These are phyloP conservation scores for Globisporangium sylvaticum DNA, from an alignment of 352 stramenopile species.

Conservation along the genomic window DNA sequence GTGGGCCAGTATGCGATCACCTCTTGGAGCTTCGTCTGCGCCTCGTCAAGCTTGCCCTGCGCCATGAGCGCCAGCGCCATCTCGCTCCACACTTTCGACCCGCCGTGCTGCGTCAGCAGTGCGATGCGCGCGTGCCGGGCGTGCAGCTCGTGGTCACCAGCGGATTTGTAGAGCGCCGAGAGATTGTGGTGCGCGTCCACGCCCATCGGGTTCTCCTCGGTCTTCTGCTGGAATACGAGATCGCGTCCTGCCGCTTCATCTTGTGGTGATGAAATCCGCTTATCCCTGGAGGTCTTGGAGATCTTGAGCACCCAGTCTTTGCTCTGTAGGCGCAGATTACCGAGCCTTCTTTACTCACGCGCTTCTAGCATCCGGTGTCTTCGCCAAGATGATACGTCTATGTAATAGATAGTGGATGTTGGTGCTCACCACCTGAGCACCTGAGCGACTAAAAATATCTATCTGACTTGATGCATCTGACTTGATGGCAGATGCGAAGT, in stretches of 20 bases:
- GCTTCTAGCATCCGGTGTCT: not conserved
- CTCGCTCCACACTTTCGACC: constrained; percentile 59
- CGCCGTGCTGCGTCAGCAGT: constrained; percentile 48
- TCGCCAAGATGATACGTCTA: not conserved
- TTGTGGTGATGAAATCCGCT: not conserved
- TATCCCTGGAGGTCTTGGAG: not conserved
- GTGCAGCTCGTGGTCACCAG: constrained; percentile 37
- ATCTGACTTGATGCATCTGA: not conserved
- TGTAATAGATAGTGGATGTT: not conserved
- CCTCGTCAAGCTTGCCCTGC: constrained; percentile 35
- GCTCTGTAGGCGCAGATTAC: not conserved
- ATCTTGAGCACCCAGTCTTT: not conserved
- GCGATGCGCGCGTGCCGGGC: constrained; percentile 52
- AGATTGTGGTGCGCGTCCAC: constrained; percentile 51
- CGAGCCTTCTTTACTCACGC: not conserved
- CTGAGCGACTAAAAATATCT: not conserved
- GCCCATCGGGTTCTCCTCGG: constrained; percentile 53
- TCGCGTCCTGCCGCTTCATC: constrained; percentile 52
- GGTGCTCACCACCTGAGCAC: not conserved
- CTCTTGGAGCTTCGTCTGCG: constrained; percentile 35
- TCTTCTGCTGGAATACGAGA: constrained; percentile 55
- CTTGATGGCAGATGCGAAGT: not conserved
- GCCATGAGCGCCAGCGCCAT: constrained; percentile 48
- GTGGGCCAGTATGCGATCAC: constrained; percentile 42
- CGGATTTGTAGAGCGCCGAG: constrained; percentile 47